phyloP scores from a whole-genome alignment of 495 filamentous ascomycete genomes.

The Evernia prunastri region DNA sequence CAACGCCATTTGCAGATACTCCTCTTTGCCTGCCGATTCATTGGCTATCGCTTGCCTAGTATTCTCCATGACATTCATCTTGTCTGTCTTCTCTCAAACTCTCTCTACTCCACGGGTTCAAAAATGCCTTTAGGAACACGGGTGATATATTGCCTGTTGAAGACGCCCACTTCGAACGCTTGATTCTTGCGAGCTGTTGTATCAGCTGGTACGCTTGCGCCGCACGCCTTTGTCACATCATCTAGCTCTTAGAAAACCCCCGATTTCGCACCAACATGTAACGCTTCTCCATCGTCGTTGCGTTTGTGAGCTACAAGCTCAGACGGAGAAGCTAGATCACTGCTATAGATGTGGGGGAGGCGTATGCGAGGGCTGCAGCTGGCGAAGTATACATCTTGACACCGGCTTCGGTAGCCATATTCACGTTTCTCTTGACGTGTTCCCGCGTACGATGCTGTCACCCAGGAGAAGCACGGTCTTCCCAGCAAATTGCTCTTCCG shows the following conservation, averaged over 20 bases:
- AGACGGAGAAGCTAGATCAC: slow-evolving; percentile 75
- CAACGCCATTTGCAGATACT: slow-evolving; percentile 58
- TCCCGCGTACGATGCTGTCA: slow-evolving; percentile 90
- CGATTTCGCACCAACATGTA: slow-evolving; percentile 82
- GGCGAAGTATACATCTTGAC: slow-evolving; percentile 84
- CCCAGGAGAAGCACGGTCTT: slow-evolving; percentile 85
- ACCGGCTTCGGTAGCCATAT: slow-evolving; percentile 82
- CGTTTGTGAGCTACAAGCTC: slow-evolving; percentile 84
- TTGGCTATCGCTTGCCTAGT: slow-evolving; percentile 63
- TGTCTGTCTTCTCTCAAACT: slow-evolving; percentile 65
- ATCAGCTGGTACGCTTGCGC: slow-evolving; percentile 33
- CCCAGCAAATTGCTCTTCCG: slow-evolving; percentile 74
- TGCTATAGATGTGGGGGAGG: slow-evolving; percentile 69
- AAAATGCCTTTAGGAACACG: slow-evolving; percentile 80
- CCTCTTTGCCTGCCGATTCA: slow-evolving; percentile 55
- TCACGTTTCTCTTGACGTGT: slow-evolving; percentile 85
- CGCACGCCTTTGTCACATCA: slow-evolving; percentile 75
- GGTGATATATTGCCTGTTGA: slow-evolving; percentile 87
- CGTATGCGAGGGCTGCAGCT: slow-evolving; percentile 83
- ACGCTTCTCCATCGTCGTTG: slow-evolving; percentile 58
- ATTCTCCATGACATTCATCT: slow-evolving; percentile 61
- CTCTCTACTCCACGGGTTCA: slow-evolving; percentile 76
- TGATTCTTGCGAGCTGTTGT: slow-evolving; percentile 46
- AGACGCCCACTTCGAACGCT: slow-evolving; percentile 90
- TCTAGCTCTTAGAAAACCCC: slow-evolving; percentile 86